Evolutionary conservation across 2,329 filamentous ascomycete species (phyloP).

Genomic region (Rutstroemia sp.): DNA sequence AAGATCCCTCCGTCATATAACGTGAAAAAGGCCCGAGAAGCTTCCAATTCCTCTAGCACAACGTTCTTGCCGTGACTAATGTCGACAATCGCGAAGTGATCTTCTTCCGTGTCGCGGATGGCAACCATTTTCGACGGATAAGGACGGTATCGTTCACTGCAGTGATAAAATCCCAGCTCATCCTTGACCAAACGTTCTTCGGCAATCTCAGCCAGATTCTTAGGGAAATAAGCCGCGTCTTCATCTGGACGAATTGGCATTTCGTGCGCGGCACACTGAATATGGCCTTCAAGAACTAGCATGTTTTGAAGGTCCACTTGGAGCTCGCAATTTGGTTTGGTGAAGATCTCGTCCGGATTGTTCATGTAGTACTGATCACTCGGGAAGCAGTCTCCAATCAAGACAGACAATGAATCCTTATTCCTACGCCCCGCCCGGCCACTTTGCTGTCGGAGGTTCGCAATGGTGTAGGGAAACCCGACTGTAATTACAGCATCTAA

Average conservation of each 20-base stretch:
- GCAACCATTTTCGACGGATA: constrained; percentile 75
- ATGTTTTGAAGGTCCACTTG: constrained; percentile 91
- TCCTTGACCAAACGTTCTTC: constrained; percentile 68
- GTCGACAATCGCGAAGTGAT: constrained; percentile 92
- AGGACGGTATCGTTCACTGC: constrained; percentile 80
- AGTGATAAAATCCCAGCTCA: constrained; percentile 78
- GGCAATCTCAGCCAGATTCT: constrained; percentile 63
- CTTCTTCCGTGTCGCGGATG: constrained; percentile 82
- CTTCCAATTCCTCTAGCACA: constrained; percentile 92
- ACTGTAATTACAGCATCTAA: constrained; percentile 90
- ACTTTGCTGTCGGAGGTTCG: constrained; percentile 90
- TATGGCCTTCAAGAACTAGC: constrained; percentile 83
- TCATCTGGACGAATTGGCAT: constrained; percentile 79
- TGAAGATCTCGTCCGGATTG: constrained; percentile 90
- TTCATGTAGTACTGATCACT: constrained; percentile 97
- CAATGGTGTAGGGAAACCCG: constrained; percentile 92
- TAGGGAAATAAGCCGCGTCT: constrained; percentile 73
- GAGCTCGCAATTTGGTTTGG: constrained; percentile 78
- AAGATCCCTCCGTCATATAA: constrained; percentile 97
- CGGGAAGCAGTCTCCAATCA: constrained; percentile 83
- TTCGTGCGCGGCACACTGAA: constrained; percentile 92
- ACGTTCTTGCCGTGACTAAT: constrained; percentile 74
- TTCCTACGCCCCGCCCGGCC: constrained; percentile 87
- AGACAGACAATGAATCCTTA: constrained; percentile 83
- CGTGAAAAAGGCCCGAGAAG: constrained; percentile 88